Base-by-base conservation (phyloP, 2,329 filamentous ascomycete species). In the Eutypella sp. region DNA sequence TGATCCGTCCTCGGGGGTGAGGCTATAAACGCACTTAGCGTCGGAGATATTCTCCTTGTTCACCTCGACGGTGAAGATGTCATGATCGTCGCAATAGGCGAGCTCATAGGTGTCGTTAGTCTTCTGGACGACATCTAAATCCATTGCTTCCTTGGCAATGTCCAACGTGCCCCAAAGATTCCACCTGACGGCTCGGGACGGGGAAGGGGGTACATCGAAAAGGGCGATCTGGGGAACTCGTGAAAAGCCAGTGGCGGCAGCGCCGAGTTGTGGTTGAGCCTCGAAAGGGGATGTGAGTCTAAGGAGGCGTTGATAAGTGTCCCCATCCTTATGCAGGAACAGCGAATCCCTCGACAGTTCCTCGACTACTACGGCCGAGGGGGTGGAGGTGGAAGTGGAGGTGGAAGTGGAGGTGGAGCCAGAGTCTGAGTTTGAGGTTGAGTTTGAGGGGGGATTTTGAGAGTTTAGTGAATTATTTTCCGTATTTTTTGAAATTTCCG, bases 201-300 rank as follows among this genome's bases (percentile, higher is more conserved):
- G 69, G 15, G 78, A 69, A 18, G 74, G 72, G 7, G 75, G 79
- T 16, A 84, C 81, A 61, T 87, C 79, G 62, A 96, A 95, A 36
- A 96, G 68, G 22, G 89, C 84, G 49, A 96, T 79, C 67, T 96
- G 87, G 11, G 85, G 80, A 40, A 85, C 73, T 49, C 82, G 82
- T 18, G 87, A 83, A 52, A 95, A 72, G 23, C 87, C 88, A 1
- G 89, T 91, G 9, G 89, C 85, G 49, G 87, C 82, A 11, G 82
- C 90, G 48, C 87, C 90, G 33, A 96, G 73, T 48, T 88, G 78
- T 37, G 78, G 76, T 47, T 73, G 70, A 18, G 72, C 74, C 38
- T 73, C 65, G 40, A 71, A 68, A 44, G 74, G 74, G 47, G 69
- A 67, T 31, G 75, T 75, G 36, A 84, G 59, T 54, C 79, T 74